Evolutionary conservation across 148 eudicot genomes (phyloP).

Genomic region (Salicornia ramosissima): DNA sequence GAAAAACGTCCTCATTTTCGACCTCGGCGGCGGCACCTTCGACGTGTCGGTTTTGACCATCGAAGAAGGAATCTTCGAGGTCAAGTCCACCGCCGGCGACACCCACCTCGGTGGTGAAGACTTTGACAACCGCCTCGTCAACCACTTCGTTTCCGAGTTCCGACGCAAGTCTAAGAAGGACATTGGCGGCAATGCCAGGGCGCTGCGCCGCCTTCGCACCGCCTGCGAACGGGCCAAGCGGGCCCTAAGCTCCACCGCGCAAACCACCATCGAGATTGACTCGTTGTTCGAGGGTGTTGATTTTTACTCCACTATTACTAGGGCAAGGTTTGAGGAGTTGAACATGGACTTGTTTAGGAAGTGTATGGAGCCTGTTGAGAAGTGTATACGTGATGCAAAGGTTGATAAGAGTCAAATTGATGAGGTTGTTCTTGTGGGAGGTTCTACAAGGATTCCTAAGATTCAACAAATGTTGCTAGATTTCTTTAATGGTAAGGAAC

Average conservation of each 20-base stretch:
- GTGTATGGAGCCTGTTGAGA: constrained; percentile 29
- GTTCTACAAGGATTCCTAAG: constrained; percentile 25
- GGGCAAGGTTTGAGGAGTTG: constrained; percentile 24
- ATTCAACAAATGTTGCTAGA: constrained; percentile 22
- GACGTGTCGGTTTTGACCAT: constrained; percentile 21
- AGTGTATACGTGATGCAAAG: constrained; percentile 20
- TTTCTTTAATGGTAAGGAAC: constrained; percentile 24
- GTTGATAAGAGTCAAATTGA: constrained; percentile 14
- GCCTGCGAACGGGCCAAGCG: constrained; percentile 24
- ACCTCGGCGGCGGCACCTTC: constrained; percentile 22
- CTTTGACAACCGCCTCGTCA: constrained; percentile 19
- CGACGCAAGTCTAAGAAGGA: constrained; percentile 22
- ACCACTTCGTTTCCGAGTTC: constrained; percentile 21
- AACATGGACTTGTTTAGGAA: constrained; percentile 24
- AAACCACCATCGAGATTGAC: constrained; percentile 23
- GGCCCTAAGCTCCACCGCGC: constrained; percentile 12
- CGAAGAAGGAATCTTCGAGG: constrained; percentile 25
- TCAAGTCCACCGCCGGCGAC: constrained; percentile 22
- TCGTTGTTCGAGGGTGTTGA: constrained; percentile 18
- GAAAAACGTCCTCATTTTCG: constrained; percentile 22
- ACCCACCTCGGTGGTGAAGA: constrained; percentile 26
- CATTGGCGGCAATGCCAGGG: constrained; percentile 16
- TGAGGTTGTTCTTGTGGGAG: constrained; percentile 23
- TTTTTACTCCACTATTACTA: constrained; percentile 20
- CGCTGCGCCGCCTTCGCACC: constrained; percentile 16